These are phyloP conservation scores for Aurifilum marmelostoma DNA, from an alignment of 2,329 filamentous ascomycete genomes.

Conservation along the genomic window DNA sequence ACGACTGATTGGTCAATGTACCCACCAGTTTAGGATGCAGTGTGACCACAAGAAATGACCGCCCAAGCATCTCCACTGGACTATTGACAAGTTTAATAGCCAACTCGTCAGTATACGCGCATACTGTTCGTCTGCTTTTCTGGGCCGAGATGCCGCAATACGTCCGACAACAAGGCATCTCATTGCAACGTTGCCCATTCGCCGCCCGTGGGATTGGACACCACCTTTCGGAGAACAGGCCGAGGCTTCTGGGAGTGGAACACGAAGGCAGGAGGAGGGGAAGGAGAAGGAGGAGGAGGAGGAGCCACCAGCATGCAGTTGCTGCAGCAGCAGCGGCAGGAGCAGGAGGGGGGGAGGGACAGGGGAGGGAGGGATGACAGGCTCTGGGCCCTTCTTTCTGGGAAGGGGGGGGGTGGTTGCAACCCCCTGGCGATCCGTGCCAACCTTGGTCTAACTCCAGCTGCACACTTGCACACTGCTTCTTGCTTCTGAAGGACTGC, in stretches of 20 bases:
- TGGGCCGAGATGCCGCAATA: conserved; percentile 1
- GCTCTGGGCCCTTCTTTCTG: not conserved
- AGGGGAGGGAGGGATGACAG: not conserved
- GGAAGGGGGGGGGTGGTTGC: not conserved
- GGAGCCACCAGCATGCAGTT: not conserved
- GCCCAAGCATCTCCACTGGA: not conserved
- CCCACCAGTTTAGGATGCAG: not conserved
- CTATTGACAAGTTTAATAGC: conserved; percentile 6
- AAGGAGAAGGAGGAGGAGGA: not conserved
- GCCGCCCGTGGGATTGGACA: not conserved
- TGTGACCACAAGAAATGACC: not conserved
- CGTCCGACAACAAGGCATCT: not conserved
- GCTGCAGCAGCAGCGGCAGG: too few relatives aligned
- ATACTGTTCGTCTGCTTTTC: not conserved
- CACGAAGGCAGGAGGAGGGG: not conserved
- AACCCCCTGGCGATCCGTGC: conserved; percentile 2
- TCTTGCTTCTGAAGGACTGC: not conserved
- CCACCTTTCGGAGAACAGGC: not conserved
- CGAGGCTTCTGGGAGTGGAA: not conserved
- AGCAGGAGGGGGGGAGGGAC: not conserved
- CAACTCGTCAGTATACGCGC: conserved; percentile 9
- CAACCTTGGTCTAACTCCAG: not conserved
- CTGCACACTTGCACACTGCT: not conserved
- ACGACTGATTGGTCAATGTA: not conserved
- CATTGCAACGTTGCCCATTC: not conserved